These are phyloP conservation scores for Lanzia echinophila DNA, from an alignment of 2,329 filamentous ascomycete genomes.

Conservation along the genomic window DNA sequence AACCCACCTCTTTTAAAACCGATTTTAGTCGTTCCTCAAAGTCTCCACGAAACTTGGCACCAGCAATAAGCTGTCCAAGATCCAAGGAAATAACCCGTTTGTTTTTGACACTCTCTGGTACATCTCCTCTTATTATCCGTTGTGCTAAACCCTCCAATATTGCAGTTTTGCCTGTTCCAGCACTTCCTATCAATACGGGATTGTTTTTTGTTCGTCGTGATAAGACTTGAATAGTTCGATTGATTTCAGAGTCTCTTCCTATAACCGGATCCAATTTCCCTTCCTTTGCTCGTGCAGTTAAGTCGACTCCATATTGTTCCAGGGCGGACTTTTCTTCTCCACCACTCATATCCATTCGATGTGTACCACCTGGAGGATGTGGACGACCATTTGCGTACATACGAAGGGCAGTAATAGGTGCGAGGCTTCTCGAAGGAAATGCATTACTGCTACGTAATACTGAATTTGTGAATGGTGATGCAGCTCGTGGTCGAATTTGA, in stretches of 20 bases:
- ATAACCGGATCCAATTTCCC: slow-evolving; percentile 96
- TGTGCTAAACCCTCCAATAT: slow-evolving; percentile 86
- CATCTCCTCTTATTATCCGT: slow-evolving; percentile 84
- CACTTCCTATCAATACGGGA: slow-evolving; percentile 85
- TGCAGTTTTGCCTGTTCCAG: slow-evolving; percentile 82
- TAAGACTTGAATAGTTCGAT: slow-evolving; percentile 88
- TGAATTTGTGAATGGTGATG: slow-evolving; percentile 5
- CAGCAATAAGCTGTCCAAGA: slow-evolving; percentile 86
- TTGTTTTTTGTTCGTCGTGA: slow-evolving; percentile 86
- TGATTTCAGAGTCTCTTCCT: slow-evolving; percentile 84
- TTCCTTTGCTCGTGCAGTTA: slow-evolving; percentile 76
- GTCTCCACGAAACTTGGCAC: slow-evolving; percentile 90
- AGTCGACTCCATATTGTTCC: slow-evolving; percentile 84
- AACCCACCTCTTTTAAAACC: slow-evolving; percentile 68
- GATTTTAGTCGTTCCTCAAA: slow-evolving; percentile 92
- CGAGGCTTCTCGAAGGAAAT: slow-evolving; percentile 23
- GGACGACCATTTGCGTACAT: slow-evolving; percentile 65
- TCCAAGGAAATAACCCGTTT: slow-evolving; percentile 86
- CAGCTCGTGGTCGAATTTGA: slow-evolving; percentile 11
- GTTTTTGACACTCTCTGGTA: slow-evolving; percentile 92
- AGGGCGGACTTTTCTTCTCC: slow-evolving; percentile 75
- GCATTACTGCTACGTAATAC: slow-evolving; percentile 10
- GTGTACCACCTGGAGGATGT: slow-evolving; percentile 84
- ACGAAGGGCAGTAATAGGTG: slow-evolving; percentile 40
- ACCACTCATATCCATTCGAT: slow-evolving; percentile 83